Conservation (phyloP, 1,139 yeast genomes). For the Yamadazyma jaroonii region DNA sequence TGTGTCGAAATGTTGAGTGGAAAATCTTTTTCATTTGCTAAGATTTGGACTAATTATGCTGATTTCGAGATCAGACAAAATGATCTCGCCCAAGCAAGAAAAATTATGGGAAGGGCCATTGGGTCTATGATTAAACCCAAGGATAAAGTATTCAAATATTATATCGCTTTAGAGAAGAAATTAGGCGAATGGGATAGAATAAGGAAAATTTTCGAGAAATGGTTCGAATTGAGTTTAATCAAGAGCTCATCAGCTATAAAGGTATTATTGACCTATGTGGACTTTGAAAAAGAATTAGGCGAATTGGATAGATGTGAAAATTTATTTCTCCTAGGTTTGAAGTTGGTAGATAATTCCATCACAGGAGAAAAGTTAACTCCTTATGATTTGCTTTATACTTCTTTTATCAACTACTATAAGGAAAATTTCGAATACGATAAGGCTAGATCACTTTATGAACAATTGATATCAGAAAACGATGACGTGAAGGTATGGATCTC, state of each 20-base stretch:
- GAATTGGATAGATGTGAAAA: slow-evolving; percentile 68
- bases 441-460: slow-evolving; percentile 54
- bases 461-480: slow-evolving; percentile 33
- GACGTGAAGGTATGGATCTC: slow-evolving; percentile 58
- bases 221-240: slow-evolving; percentile 53
- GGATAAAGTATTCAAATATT: slow-evolving; percentile 55
- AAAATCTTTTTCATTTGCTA: slow-evolving; percentile 59
- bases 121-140: slow-evolving; percentile 51
- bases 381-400: slow-evolving; percentile 35
- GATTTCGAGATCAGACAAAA: slow-evolving; percentile 70
- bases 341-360: slow-evolving; percentile 15
- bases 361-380: slow-evolving; percentile 15
- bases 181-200: slow-evolving; percentile 79
- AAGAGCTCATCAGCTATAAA: slow-evolving; percentile 35
- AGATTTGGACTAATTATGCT: slow-evolving; percentile 70
- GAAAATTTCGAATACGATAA: slow-evolving; percentile 55
- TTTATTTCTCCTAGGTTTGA: slow-evolving; percentile 53
- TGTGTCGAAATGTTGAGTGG: slow-evolving; percentile 56
- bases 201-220: slow-evolving; percentile 66
- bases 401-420: slow-evolving; percentile 57
- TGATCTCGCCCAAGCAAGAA: slow-evolving; percentile 54
- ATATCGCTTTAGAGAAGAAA: slow-evolving; percentile 55
- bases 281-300: slow-evolving; percentile 65
- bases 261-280: slow-evolving; percentile 51
- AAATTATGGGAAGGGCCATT: slow-evolving; percentile 67